Base-by-base conservation (phyloP, 768 basidiomycete species). In the Boletellus sp. region DNA sequence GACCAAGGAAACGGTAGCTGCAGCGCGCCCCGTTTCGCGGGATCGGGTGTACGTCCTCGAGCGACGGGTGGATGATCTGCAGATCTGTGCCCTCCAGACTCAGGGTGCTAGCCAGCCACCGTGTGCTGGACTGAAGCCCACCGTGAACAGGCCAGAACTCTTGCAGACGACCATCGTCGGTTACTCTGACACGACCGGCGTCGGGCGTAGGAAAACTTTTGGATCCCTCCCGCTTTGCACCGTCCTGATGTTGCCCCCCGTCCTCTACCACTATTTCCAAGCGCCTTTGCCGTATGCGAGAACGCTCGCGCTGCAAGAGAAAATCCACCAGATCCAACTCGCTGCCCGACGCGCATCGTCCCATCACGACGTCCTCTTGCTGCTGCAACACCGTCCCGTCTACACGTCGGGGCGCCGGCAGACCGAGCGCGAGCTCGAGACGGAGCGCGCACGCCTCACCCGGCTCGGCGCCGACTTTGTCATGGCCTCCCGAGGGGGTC, bases 381-480 rank as follows among this genome's bases (percentile, higher is more conserved):
- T 95, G 34, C 78, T 94, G 23, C 80, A 99, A 68, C 96, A 99
- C 57, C 78, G 85, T 10, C 96, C 96, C 5, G 94, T 96, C 4
- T 99, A 91, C 72, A 98, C 96, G 3, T 78, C 87, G 8, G 96
- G 96, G n/a, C 82, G 94, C 20, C 78, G 96, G 15, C 94, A 96
- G 67, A 78, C 77, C 22, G 76, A 80, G 43, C 72, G 75, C 16
- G 77, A 81, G 44, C 71, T 86, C 15, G 67, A 76, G 34, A 69
- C 72, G 37, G 90, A 95, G 59, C 76, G 76, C 35, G 52, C 66
- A 34, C 82, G 89, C 19, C 72, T 97, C n/a, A 79, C 77, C 3
- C 63, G 74, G 26, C 74, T 91, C 20, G 95, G 95, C 22, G 95
- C 95, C 0, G 91, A 96, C 63, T 94, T 94, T 60, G 79, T 89